Conservation (phyloP, 257 asterid species). For the Nicotiana sylvestris region DNA sequence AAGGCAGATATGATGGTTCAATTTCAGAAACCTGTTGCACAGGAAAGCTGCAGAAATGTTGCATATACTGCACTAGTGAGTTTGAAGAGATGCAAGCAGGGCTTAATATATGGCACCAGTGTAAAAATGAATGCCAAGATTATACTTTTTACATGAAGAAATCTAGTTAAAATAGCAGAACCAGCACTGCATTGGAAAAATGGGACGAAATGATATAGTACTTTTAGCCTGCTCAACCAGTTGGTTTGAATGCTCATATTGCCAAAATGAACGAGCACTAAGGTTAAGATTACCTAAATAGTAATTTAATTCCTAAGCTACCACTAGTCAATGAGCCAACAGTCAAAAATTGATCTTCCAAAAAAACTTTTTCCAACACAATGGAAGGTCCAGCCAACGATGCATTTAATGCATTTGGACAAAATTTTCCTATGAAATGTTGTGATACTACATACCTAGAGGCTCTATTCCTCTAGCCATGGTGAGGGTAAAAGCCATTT, state of each 20-base stretch:
- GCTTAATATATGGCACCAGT: background rate
- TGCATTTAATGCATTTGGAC: background rate
- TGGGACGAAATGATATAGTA: background rate
- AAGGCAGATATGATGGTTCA: background rate
- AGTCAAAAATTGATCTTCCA: background rate
- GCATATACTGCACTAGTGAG: background rate
- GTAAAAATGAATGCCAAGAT: background rate
- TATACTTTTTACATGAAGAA: background rate
- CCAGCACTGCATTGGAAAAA: background rate
- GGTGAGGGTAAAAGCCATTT: constrained; percentile 52
- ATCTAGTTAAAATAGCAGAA: background rate
- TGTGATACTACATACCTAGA: background rate
- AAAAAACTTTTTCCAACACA: background rate
- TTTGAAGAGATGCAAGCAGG: background rate
- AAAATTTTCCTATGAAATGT: background rate
- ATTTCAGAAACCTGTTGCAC: background rate
- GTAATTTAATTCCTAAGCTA: background rate
- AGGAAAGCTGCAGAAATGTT: background rate
- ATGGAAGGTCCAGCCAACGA: background rate
- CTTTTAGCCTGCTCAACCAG: background rate
- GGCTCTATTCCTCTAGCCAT: background rate
- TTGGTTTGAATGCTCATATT: background rate
- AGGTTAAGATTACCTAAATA: background rate
- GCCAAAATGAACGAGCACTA: background rate
- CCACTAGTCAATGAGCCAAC: background rate